phyloP scores from a whole-genome alignment of 1,284 basidiomycete species.

The Farysia itapuensis region DNA sequence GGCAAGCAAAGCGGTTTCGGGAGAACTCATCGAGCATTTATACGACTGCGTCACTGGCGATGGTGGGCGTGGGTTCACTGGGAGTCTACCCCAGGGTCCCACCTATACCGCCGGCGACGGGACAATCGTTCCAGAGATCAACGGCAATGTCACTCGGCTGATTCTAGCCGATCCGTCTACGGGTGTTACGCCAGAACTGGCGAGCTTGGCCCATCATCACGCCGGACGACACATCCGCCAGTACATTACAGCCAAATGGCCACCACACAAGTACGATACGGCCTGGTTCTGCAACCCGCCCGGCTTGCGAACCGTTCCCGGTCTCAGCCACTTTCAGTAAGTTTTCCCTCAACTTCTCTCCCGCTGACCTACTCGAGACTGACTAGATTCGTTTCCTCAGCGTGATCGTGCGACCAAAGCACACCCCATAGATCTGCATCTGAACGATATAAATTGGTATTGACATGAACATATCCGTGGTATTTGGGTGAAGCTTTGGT shows the following conservation, averaged over 20 bases:
- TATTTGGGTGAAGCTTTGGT: neutral
- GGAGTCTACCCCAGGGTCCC: conserved; percentile 2
- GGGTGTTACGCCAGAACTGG: neutral
- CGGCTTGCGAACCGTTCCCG: conserved; percentile 30
- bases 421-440: neutral
- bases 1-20: conserved; percentile 18
- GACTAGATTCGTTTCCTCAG: conserved; percentile 66
- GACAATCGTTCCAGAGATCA: conserved; percentile 2
- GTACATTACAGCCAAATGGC: conserved; percentile 25
- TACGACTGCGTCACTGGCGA: conserved; percentile 38
- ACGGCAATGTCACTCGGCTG: neutral
- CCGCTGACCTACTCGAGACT: no score
- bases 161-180: neutral
- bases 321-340: conserved; percentile 42
- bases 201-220: conserved; percentile 29
- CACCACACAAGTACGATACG: conserved; percentile 14
- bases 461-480: neutral
- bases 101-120: neutral
- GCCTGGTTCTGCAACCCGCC: conserved; percentile 49
- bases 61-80: conserved; percentile 44
- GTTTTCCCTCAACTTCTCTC: no score
- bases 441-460: neutral
- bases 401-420: conserved; percentile 71
- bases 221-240: conserved; percentile 14
- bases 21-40: conserved; percentile 7